Base-by-base conservation (phyloP, 495 filamentous ascomycete species). In the Daldinia bambusicola region DNA sequence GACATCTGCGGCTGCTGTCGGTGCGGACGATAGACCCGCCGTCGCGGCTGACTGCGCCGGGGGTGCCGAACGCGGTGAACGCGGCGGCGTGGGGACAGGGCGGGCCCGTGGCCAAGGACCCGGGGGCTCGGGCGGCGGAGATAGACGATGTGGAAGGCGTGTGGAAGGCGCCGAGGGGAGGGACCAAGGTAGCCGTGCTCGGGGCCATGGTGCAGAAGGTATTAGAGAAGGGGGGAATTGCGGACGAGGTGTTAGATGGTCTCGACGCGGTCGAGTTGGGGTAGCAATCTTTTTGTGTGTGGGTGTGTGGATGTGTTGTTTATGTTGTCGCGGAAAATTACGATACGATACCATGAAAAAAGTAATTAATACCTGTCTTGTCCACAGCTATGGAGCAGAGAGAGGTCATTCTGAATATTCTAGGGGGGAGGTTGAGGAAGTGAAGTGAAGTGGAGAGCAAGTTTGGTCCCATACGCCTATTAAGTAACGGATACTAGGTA, bases 231-330 rank as follows among this genome's bases (percentile, higher is more conserved):
- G 92, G 92, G 1, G 93, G 93, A 26, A 89, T 96, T 31, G 92
- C 90, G 13, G 91, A 93, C 67, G 93, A 97, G 80, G 92, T 97
- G 2, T 79, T 97, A 67, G 88, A 88, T 58, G 93, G 90, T 5
- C 78, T 97, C 74, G 90, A 92, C 76, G 85, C 83, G 22, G 87
- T 89, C 36, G 83, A 86, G 48, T 57, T 86, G 77, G 82, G 74
- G 38, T 84, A 78, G 70, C 55, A 56, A 34, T 34, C 32, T 41
- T 38, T 22, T 12, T 51, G 26, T 26, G 26, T 26, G 26, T 26
- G 26, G 1, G 26, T 26, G 26, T 26, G 26, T 26, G 26, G 26
- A 1, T 26, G 26, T 26, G 26, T 26, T 26, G 1, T 26, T 26
- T 26, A 1, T 26, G 26, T 26, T 3, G 26, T 26, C 26, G 26